Evolutionary conservation across 768 basidiomycete genomes (phyloP).

Genomic region (Macrolepiota albuminosa): DNA sequence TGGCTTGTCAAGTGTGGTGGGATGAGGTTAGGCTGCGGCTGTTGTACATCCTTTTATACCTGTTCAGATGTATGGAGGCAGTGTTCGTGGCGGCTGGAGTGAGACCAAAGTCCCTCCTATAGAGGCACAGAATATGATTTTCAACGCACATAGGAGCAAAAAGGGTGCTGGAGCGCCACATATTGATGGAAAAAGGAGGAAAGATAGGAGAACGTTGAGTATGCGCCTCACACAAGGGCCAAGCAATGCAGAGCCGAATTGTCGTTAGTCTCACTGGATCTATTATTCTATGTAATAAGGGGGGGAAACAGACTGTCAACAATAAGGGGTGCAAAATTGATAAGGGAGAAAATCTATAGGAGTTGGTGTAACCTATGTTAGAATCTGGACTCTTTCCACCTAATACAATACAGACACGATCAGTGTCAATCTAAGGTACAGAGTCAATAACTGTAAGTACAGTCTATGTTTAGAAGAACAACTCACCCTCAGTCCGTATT

Average conservation of each 20-base stretch:
- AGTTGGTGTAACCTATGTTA: too few species aligned
- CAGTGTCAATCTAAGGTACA: too few species aligned
- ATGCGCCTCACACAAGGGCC: not conserved
- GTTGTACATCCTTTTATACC: not conserved
- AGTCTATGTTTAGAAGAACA: too few species aligned
- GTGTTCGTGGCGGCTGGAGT: not conserved
- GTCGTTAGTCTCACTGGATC: not conserved
- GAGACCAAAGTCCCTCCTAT: not conserved
- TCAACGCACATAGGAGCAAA: not conserved
- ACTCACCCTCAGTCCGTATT: too few species aligned
- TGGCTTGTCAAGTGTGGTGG: not conserved
- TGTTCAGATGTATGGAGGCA: not conserved
- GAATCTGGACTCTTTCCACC: too few species aligned
- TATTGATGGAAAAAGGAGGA: not conserved
- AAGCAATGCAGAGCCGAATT: not conserved
- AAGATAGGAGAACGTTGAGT: not conserved
- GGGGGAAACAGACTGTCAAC: not conserved
- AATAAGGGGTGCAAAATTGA: not conserved
- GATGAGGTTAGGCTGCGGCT: not conserved
- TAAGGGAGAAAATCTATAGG: too few species aligned
- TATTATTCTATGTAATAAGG: not conserved
- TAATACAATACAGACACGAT: too few species aligned
- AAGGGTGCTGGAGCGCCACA: not conserved
- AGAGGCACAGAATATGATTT: not conserved
- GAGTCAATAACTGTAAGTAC: too few species aligned